phyloP scores from a whole-genome alignment of 2,329 filamentous ascomycete genomes.

The Zalaria obscura region DNA sequence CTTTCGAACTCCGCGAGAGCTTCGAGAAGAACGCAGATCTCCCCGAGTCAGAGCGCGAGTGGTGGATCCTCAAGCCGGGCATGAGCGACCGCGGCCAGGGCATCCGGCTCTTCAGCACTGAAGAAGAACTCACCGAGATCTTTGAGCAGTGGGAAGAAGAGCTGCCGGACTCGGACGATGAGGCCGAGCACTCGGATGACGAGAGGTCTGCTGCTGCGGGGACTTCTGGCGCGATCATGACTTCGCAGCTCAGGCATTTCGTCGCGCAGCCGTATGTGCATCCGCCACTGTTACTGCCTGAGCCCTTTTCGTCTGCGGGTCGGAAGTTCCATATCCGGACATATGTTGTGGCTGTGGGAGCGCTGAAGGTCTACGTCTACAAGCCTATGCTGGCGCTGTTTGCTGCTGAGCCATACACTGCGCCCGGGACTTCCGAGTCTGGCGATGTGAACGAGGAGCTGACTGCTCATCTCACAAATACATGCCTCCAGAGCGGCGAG shows the following conservation, averaged over 20 bases:
- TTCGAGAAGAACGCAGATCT: constrained; percentile 50
- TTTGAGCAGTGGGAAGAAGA: constrained; percentile 78
- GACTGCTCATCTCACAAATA: constrained; percentile 79
- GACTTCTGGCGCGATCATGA: constrained; percentile 47
- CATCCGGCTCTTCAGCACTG: constrained; percentile 74
- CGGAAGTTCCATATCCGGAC: constrained; percentile 92
- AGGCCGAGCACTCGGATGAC: constrained; percentile 20
- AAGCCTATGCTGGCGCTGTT: constrained; percentile 86
- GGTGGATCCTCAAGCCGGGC: constrained; percentile 97
- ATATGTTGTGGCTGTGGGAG: constrained; percentile 73
- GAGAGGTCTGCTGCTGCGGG: constrained; percentile 7
- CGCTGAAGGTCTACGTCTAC: constrained; percentile 74
- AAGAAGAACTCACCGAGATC: constrained; percentile 69
- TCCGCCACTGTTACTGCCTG: constrained; percentile 57
- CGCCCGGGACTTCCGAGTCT: constrained; percentile 38
- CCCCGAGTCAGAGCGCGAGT: constrained; percentile 42
- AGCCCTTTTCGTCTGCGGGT: constrained; percentile 32
- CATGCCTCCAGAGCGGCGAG: constrained; percentile 59
- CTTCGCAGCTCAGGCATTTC: constrained; percentile 89
- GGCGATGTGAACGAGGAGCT: constrained; percentile 37
- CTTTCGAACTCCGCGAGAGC: constrained; percentile 69
- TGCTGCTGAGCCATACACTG: constrained; percentile 56
- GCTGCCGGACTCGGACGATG: constrained; percentile 20
- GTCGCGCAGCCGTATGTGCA: constrained; percentile 91
- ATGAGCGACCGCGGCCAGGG: constrained; percentile 97